These are phyloP conservation scores for Fraxinus xanthoxyloides DNA, from an alignment of 305 asterid species.

Conservation along the genomic window DNA sequence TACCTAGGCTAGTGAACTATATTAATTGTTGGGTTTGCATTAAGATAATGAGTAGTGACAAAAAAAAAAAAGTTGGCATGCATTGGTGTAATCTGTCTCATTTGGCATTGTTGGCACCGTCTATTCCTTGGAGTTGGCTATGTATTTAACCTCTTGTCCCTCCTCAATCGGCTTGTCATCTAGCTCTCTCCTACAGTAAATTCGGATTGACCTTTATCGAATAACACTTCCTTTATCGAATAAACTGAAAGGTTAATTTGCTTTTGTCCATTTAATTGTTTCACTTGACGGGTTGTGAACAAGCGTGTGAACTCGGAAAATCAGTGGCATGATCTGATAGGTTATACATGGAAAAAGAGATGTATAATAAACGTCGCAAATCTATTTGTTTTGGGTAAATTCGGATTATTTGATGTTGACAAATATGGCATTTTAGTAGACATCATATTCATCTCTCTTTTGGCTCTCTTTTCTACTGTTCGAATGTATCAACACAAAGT, in stretches of 20 bases:
- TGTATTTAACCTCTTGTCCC: slow-evolving; percentile 36
- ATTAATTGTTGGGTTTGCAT: background rate
- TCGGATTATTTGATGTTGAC: background rate
- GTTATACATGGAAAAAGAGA: too few relatives aligned
- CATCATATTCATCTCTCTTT: too few relatives aligned
- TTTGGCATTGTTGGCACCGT: slow-evolving; percentile 35
- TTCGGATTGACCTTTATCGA: too few relatives aligned
- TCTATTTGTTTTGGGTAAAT: too few relatives aligned
- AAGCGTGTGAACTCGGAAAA: background rate
- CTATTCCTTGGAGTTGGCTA: slow-evolving; percentile 41
- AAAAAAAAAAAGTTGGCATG: background rate
- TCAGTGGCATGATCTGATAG: background rate
- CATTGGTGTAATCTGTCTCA: slow-evolving; percentile 24
- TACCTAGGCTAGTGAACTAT: slow-evolving; percentile 22
- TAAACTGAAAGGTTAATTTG: slow-evolving; percentile 10
- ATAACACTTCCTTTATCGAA: background rate
- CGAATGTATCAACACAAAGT: too few relatives aligned
- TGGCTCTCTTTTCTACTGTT: too few relatives aligned
- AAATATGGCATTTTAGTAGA: too few relatives aligned
- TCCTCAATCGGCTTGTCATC: slow-evolving; percentile 14
- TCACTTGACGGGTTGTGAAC: background rate
- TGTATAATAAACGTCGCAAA: background rate
- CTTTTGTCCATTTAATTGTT: slow-evolving; percentile 4
- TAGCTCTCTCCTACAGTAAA: background rate
- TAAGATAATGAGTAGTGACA: background rate